Evolutionary conservation across 495 filamentous ascomycete genomes (phyloP).

Genomic region (Delitschia confertaspora): DNA sequence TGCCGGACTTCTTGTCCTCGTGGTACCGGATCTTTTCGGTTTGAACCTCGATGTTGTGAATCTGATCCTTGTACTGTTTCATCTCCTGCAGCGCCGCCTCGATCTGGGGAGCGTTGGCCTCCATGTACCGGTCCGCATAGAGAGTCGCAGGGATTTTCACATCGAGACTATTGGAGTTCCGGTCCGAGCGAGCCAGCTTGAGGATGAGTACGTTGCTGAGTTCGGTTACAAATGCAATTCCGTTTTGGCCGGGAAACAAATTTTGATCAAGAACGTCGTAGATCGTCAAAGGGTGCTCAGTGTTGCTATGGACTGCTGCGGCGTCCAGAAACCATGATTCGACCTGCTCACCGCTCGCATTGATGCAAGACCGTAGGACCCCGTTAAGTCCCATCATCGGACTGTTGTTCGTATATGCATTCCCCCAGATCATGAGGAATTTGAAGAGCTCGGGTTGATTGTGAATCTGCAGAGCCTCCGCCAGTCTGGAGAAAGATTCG

Average conservation of each 20-base stretch:
- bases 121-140: slow-evolving; percentile 73
- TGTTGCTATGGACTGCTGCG: slow-evolving; percentile 27
- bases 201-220: slow-evolving; percentile 62
- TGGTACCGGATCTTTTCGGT: slow-evolving; percentile 23
- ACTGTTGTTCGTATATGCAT: slow-evolving; percentile 3
- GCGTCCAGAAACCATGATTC: slow-evolving; percentile 38
- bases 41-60: slow-evolving; percentile 30
- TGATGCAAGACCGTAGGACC: slow-evolving; percentile 15
- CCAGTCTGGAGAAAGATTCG: slow-evolving; percentile 4
- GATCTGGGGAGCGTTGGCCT: slow-evolving; percentile 37
- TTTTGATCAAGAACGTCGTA: slow-evolving; percentile 65
- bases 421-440: slow-evolving; percentile 20
- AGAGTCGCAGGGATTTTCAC: slow-evolving; percentile 62
- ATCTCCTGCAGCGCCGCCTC: slow-evolving; percentile 23
- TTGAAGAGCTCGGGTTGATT: slow-evolving; percentile 18
- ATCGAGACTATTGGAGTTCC: slow-evolving; percentile 41
- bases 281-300: slow-evolving; percentile 40
- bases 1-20: neutral
- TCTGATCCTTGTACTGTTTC: slow-evolving; percentile 35
- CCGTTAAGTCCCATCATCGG: slow-evolving; percentile 1
- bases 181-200: slow-evolving; percentile 43
- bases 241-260: slow-evolving; percentile 49
- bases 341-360: slow-evolving; percentile 34
- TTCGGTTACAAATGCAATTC: slow-evolving; percentile 45
- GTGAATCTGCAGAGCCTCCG: slow-evolving; percentile 6